These are phyloP conservation scores for Penicillium sp. DNA, from an alignment of 2,329 filamentous ascomycete species.

Conservation along the genomic window DNA sequence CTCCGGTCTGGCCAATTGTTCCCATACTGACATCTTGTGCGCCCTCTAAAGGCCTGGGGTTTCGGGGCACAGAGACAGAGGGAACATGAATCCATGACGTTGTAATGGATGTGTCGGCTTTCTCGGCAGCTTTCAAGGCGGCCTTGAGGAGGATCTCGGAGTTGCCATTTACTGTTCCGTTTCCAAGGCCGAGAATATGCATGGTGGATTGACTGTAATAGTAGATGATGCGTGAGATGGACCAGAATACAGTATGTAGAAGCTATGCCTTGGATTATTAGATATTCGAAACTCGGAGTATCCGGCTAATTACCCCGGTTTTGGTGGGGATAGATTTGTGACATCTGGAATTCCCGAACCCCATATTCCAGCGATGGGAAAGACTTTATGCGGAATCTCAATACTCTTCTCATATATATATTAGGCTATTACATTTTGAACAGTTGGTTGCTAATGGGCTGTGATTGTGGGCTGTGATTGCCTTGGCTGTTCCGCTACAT, in stretches of 20 bases:
- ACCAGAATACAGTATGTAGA: too few species aligned
- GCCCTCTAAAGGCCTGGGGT: background rate
- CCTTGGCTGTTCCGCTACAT: too few species aligned
- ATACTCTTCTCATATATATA: background rate
- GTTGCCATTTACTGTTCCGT: background rate
- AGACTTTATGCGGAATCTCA: background rate
- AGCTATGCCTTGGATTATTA: too few species aligned
- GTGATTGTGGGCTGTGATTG: too few species aligned
- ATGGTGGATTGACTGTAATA: background rate
- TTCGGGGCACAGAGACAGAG: background rate
- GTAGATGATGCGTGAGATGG: too few species aligned
- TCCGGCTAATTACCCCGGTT: background rate
- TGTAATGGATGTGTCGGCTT: background rate
- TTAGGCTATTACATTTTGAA: too few species aligned
- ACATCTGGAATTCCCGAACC: background rate
- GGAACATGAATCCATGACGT: background rate
- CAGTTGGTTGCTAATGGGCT: too few species aligned
- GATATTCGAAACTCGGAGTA: background rate
- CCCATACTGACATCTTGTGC: background rate
- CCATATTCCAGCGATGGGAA: background rate
- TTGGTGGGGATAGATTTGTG: background rate
- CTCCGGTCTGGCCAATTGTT: background rate
- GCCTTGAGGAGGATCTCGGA: background rate
- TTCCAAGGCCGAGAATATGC: background rate
- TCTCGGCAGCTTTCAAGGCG: background rate